A percentile compares a stretch with the other conserved stretches of the same genome.
Conservation (phyloP, 495 filamentous ascomycete species). For the Patellaria atrata region DNA sequence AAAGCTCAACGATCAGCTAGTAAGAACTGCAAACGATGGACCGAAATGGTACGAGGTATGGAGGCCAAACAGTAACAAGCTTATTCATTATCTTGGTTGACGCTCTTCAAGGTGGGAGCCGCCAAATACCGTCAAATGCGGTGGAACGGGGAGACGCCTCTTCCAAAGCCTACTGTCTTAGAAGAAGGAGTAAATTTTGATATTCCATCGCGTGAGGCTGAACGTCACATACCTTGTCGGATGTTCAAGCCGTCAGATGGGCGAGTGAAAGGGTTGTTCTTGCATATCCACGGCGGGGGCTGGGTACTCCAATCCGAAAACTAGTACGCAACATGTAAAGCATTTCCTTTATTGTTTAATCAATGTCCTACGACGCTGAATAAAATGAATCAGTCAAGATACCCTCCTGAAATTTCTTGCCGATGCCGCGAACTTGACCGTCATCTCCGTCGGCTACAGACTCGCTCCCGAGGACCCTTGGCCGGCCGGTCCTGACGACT, state of each 20-base stretch:
- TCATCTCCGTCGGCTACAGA: constrained; percentile 43
- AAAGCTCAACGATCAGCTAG: constrained; percentile 25
- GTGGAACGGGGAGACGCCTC: constrained; percentile 29
- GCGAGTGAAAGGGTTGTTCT: constrained; percentile 31
- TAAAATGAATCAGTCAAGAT: constrained; percentile 23
- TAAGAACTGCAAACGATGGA: constrained; percentile 22
- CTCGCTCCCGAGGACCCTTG: constrained; percentile 45
- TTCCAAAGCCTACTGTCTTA: constrained; percentile 30
- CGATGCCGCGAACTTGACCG: constrained; percentile 28
- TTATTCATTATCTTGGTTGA: background rate
- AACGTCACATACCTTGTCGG: constrained; percentile 34
- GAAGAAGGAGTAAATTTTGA: constrained; percentile 25
- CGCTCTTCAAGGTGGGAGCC: constrained; percentile 25
- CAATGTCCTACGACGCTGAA: constrained; percentile 5
- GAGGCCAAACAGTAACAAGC: background rate
- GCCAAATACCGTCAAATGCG: constrained; percentile 34
- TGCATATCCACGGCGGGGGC: constrained; percentile 44
- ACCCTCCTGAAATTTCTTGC: constrained; percentile 29
- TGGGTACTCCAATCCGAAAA: constrained; percentile 28
- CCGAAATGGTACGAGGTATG: constrained; percentile 28
- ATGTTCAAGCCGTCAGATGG: constrained; percentile 33
- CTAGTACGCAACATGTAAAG: constrained; percentile 18
- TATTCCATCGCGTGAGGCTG: constrained; percentile 37
- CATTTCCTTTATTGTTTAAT: too few relatives aligned
- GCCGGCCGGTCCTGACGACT: constrained; percentile 38